Percentiles rank a stretch among this genome's conserved stretches.
phyloP scores from a whole-genome alignment of 2,329 filamentous ascomycete species.

The Phialophora expanda region DNA sequence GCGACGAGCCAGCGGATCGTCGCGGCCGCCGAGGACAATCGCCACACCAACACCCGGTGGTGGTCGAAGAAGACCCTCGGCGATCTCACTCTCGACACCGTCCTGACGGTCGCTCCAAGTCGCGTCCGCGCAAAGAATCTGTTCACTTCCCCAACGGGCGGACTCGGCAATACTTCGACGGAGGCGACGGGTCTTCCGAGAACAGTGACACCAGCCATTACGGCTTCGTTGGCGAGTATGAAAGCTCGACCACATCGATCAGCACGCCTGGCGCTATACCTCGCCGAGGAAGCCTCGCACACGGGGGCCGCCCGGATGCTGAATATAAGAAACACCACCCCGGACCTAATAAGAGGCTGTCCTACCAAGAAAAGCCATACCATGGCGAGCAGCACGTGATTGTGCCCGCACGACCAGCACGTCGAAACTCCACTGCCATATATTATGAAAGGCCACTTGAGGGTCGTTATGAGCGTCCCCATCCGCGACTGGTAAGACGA shows the following conservation, averaged over 20 bases:
- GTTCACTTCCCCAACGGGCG: constrained; percentile 32
- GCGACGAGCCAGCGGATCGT: constrained; percentile 16
- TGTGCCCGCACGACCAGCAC: constrained; percentile 15
- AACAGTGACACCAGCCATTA: constrained; percentile 33
- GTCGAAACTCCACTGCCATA: constrained; percentile 15
- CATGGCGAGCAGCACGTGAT: constrained; percentile 25
- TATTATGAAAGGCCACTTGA: constrained; percentile 25
- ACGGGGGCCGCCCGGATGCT: constrained; percentile 20
- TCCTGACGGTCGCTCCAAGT: constrained; percentile 25
- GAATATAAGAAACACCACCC: constrained; percentile 33
- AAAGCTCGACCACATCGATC: constrained; percentile 33
- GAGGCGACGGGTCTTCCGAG: constrained; percentile 26
- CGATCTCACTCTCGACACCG: constrained; percentile 33
- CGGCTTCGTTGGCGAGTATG: constrained; percentile 28
- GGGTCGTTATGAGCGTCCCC: constrained; percentile 21
- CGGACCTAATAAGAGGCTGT: constrained; percentile 24
- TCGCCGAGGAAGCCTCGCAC: constrained; percentile 33
- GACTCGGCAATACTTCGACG: constrained; percentile 31
- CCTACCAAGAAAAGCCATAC: constrained; percentile 28
- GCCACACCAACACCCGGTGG: constrained; percentile 28
- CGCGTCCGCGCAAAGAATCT: constrained; percentile 25
- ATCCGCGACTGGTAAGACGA: constrained; percentile 23
- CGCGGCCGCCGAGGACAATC: constrained; percentile 32
- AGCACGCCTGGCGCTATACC: constrained; percentile 28
- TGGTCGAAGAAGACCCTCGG: constrained; percentile 21